phyloP scores from a whole-genome alignment of 345 rosid genomes.

The Citrus hindsii region DNA sequence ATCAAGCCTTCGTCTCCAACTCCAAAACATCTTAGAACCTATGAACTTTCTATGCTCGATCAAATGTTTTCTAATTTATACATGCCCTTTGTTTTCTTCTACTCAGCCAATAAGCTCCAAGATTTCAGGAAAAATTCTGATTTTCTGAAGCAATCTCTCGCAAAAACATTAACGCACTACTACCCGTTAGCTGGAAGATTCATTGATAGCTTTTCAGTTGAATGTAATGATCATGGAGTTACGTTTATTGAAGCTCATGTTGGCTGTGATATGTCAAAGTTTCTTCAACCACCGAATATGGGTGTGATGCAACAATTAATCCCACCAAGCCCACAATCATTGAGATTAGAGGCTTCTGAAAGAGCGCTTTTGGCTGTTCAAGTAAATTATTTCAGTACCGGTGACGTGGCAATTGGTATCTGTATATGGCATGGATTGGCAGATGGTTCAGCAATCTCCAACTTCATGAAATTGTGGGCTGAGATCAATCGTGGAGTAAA shows the following conservation, averaged over 20 bases:
- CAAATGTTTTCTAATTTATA: conserved; percentile 16
- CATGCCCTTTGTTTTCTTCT: conserved; percentile 25
- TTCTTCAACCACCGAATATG: conserved; percentile 7
- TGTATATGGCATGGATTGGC: too few species aligned
- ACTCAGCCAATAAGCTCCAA: neutral
- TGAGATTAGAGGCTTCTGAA: too few species aligned
- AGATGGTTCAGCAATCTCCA: too few species aligned
- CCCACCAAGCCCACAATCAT: too few species aligned
- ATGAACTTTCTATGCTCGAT: conserved; percentile 29
- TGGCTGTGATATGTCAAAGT: neutral
- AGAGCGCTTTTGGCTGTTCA: too few species aligned
- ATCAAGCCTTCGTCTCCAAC: conserved; percentile 3
- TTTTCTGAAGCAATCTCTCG: conserved; percentile 19
- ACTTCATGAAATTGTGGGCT: too few species aligned
- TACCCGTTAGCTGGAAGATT: conserved; percentile 26
- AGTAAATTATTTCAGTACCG: too few species aligned
- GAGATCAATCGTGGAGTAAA: too few species aligned
- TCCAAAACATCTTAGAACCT: conserved; percentile 12
- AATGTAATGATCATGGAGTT: conserved; percentile 28
- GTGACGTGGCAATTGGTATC: too few species aligned
- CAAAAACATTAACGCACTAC: conserved; percentile 11
- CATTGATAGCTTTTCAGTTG: conserved; percentile 5
- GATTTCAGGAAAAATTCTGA: neutral
- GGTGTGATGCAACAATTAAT: neutral
- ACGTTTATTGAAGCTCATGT: conserved; percentile 11